phyloP scores from a whole-genome alignment of 371 early-diverging fungal species.

The Dichotomocladium elegans region DNA sequence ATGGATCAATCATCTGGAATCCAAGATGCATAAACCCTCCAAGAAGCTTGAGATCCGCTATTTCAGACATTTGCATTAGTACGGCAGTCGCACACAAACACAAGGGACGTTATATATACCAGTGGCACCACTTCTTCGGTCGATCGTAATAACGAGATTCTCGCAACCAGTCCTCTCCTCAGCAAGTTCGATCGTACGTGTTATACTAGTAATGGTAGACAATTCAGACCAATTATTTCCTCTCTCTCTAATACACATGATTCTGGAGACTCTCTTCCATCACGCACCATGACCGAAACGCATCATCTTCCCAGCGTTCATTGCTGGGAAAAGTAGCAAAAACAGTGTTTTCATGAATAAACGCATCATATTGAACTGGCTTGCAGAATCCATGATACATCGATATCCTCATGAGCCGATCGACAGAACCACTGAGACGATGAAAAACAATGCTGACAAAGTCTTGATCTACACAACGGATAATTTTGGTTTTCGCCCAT shows the following conservation, averaged over 20 bases:
- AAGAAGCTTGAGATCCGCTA: conserved; percentile 22
- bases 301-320: conserved; percentile 37
- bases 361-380: conserved; percentile 37
- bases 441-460: conserved; percentile 35
- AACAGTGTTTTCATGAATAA: conserved; percentile 38
- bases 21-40: conserved; percentile 66
- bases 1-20: conserved; percentile 54
- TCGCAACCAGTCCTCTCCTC: conserved; percentile 44
- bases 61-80: conserved; percentile 11
- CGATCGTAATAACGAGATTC: conserved; percentile 32
- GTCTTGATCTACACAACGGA: conserved; percentile 11
- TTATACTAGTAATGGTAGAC: conserved; percentile 25
- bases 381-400: conserved; percentile 10
- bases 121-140: conserved; percentile 8
- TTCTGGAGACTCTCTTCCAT: too few species aligned
- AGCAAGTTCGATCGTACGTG: conserved; percentile 43
- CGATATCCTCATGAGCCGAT: conserved; percentile 26
- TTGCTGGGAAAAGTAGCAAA: conserved; percentile 36
- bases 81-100: background rate
- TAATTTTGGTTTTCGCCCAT: background rate
- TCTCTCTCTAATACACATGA: too few species aligned
- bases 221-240: background rate
- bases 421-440: conserved; percentile 18
- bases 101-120: background rate
- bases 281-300: conserved; percentile 41